These are phyloP conservation scores for Skeletonema grethae DNA, from an alignment of 108 stramenopile species.

Conservation along the genomic window DNA sequence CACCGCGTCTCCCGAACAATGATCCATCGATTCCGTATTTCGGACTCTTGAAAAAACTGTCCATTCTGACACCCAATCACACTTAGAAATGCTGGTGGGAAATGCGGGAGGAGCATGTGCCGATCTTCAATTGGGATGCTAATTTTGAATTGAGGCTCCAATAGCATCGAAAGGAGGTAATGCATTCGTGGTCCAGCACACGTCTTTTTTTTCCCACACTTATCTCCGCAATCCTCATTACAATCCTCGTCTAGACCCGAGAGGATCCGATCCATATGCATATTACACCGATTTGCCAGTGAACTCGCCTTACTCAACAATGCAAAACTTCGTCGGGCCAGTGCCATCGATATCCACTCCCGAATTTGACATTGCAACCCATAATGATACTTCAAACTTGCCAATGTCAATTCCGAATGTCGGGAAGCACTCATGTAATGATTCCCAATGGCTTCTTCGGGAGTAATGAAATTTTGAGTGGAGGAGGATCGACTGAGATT, in stretches of 20 bases:
- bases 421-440: background rate
- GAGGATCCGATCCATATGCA: constrained; percentile 50
- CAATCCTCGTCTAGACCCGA: constrained; percentile 7
- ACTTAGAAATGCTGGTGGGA: constrained; percentile 21
- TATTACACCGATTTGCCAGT: constrained; percentile 32
- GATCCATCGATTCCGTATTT: constrained; percentile 46
- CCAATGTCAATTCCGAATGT: background rate
- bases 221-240: background rate
- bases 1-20: constrained; percentile 32
- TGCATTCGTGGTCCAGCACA: constrained; percentile 22
- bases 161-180: constrained; percentile 24
- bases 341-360: constrained; percentile 44
- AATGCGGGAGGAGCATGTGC: constrained; percentile 14
- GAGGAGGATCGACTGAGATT: constrained; percentile 1
- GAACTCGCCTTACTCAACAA: constrained; percentile 29
- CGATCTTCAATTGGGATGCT: constrained; percentile 11
- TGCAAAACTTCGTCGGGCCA: constrained; percentile 37
- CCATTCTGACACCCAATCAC: constrained; percentile 15
- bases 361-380: constrained; percentile 42
- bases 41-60: constrained; percentile 12
- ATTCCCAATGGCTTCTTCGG: background rate
- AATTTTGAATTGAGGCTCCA: constrained; percentile 19
- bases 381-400: constrained; percentile 39
- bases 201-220: background rate
- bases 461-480: constrained; percentile 1